Percentiles rank a stretch among this genome's conserved stretches.
phyloP scores from a whole-genome alignment of 306 rosid species.

The Pterocarpus santalinus region DNA sequence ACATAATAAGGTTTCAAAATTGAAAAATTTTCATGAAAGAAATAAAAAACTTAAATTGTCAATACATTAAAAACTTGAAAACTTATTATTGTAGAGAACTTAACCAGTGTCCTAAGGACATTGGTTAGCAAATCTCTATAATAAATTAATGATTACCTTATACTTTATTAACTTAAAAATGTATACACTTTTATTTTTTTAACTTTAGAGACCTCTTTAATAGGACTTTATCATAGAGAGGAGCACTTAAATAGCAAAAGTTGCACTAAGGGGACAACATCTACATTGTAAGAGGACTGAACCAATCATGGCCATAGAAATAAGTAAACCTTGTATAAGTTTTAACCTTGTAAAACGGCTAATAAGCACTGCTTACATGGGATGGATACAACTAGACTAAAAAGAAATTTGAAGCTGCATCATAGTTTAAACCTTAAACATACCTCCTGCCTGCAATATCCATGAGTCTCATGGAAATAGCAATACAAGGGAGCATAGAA shows the following conservation, averaged over 20 bases:
- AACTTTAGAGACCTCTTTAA: background rate
- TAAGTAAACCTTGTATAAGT: background rate
- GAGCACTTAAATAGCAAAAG: background rate
- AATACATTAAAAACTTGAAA: no score
- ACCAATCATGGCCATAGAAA: background rate
- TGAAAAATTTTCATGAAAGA: no score
- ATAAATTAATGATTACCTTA: no score
- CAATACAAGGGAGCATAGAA: slow-evolving; percentile 79
- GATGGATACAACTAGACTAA: slow-evolving; percentile 10
- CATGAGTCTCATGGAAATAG: slow-evolving; percentile 71
- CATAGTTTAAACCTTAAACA: background rate
- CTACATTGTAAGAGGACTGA: background rate
- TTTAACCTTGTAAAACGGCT: background rate
- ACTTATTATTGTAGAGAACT: no score
- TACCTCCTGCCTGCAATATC: slow-evolving; percentile 81
- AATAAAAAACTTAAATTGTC: no score
- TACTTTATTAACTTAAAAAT: no score
- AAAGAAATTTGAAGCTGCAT: background rate
- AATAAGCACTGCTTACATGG: background rate
- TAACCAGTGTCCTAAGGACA: no score
- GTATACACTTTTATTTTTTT: no score
- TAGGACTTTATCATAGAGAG: background rate
- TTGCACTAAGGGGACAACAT: background rate
- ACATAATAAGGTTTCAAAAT: no score
- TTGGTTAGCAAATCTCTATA: no score